Evolutionary conservation across 1,284 basidiomycete genomes (phyloP).

Genomic region (Cronartium quercuum): DNA sequence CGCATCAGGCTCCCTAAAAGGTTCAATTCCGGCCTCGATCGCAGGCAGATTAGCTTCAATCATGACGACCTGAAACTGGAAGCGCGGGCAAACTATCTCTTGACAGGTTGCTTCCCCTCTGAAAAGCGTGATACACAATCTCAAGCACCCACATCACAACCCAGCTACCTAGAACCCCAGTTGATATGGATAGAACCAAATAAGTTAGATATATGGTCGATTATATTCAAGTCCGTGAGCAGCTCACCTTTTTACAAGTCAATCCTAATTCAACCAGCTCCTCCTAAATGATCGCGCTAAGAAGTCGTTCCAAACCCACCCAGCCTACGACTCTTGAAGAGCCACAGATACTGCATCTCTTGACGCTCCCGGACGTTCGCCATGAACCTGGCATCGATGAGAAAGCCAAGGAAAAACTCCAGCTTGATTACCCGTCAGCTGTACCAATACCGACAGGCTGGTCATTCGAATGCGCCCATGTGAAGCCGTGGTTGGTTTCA

Average conservation of each 20-base stretch:
- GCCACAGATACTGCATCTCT: background rate
- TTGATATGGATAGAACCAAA: slow-evolving; percentile 1
- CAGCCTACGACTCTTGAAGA: background rate
- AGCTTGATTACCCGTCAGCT: background rate
- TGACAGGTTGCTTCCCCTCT: background rate
- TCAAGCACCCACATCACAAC: background rate
- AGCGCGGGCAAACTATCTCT: background rate
- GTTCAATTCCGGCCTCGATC: background rate
- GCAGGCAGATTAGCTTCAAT: background rate
- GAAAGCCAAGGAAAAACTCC: background rate
- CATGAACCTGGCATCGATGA: background rate
- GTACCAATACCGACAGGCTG: background rate
- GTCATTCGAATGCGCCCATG: background rate
- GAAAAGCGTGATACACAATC: background rate
- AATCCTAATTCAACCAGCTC: background rate
- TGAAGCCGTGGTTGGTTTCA: background rate
- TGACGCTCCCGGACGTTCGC: background rate
- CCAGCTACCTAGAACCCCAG: background rate
- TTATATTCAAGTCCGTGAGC: background rate
- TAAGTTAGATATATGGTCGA: background rate
- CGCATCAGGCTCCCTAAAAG: background rate
- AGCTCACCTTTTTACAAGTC: background rate
- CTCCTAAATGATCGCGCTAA: background rate
- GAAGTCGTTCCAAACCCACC: background rate
- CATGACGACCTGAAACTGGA: background rate